Evolutionary conservation across 2,329 filamentous ascomycete species (phyloP), one percentile per base, ranked within the genome.

Genomic region (Colletotrichum spinosum): DNA sequence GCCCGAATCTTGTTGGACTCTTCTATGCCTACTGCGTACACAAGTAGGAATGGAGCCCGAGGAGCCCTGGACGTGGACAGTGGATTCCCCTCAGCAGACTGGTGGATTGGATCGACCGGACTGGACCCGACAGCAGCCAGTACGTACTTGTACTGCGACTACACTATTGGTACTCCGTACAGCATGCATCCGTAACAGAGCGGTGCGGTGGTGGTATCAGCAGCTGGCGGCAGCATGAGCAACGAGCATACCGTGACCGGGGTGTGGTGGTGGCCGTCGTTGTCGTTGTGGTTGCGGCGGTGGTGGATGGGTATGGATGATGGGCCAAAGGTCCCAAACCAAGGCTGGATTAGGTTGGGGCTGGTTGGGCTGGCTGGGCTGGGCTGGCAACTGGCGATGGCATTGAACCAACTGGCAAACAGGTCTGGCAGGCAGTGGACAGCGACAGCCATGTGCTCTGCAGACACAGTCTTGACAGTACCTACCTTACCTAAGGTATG

Each of bases 91-190:
- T 65, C 55, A 65, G 65, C 60, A 64, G 65, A 64, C 60, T 63
- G 65, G 65, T 59, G 55, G 60, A 60, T 60, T 67, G 58, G 62
- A 65, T 65, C 62, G 62, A 65, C 62, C 62, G 58, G 62, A 65
- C 58, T 62, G 62, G 62, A 65, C 62, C 62, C 62, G 62, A 62
- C 52, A 56, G 52, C 44, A 62, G 52, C 50, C 25, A 60, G 51
- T 52, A 65, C 57, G 61, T 65, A 53, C 38, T 13, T 46, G 25
- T 25, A 25, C 25, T 25, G 25, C 25, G 25, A 25, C 25, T 25
- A 25, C 25, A 25, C 4, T 25, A 25, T 25, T 5, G 25, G 25
- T 25, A 15, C 15, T 15, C 15, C 15, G 15, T 15, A 25, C 25
- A 25, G 25, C 25, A 25, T 25, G 25, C 25, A 25, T 25, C 25